Evolutionary conservation across 148 eudicot species (phyloP).

Genomic region (Camellia sinensis): DNA sequence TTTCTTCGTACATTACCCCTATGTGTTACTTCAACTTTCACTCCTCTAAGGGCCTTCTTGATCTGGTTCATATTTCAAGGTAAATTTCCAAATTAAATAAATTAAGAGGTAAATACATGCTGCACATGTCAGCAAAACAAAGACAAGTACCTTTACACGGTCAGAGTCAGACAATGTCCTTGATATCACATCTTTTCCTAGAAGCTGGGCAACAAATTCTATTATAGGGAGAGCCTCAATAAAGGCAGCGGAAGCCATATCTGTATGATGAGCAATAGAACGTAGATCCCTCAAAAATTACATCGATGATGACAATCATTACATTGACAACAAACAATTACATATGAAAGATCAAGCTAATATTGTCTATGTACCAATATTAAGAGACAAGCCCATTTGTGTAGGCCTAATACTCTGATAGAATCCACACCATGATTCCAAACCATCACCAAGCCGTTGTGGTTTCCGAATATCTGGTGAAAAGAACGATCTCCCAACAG

Average conservation of each 20-base stretch:
- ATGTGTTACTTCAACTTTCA: conserved; percentile 77
- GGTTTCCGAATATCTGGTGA: conserved; percentile 57
- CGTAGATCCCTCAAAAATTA: neutral
- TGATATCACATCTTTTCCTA: conserved; percentile 61
- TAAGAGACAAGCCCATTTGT: conserved; percentile 74
- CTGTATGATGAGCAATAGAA: conserved; percentile 24
- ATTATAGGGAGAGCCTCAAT: conserved; percentile 68
- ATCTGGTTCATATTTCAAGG: conserved; percentile 30
- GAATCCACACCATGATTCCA: conserved; percentile 77
- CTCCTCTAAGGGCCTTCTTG: conserved; percentile 69
- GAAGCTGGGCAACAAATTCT: conserved; percentile 60
- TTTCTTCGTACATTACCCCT: conserved; percentile 62
- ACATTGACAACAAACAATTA: neutral
- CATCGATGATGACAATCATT: neutral
- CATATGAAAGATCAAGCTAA: neutral
- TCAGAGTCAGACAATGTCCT: conserved; percentile 64
- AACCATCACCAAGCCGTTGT: conserved; percentile 62
- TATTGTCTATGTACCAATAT: conserved; percentile 41
- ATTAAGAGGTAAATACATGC: neutral
- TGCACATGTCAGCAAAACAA: conserved; percentile 4
- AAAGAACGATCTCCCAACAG: conserved; percentile 66
- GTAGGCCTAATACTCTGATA: conserved; percentile 78
- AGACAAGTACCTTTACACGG: conserved; percentile 53
- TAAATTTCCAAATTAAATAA: neutral
- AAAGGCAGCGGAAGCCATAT: conserved; percentile 73